Percentiles rank a stretch among this genome's conserved stretches.
Evolutionary conservation across 2,329 filamentous ascomycete genomes (phyloP).

Genomic region (Phyllosticta citrichinensis): DNA sequence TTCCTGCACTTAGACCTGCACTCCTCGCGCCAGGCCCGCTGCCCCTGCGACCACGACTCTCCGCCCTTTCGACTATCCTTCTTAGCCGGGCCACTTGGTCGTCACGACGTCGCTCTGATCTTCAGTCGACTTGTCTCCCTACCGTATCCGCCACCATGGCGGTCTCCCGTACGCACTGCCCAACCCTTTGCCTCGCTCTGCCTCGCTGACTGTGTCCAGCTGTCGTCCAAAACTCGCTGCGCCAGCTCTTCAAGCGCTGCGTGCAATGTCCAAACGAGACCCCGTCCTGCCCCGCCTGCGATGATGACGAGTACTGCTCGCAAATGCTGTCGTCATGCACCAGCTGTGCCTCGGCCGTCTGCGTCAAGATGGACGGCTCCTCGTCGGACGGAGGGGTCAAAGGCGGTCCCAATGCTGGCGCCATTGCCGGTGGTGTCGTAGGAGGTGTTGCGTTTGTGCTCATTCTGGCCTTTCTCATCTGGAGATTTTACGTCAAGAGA

Average conservation of each 20-base stretch:
- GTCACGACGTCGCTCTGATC: background rate
- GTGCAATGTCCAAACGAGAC: conserved; percentile 42
- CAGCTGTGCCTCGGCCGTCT: conserved; percentile 48
- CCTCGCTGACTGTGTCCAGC: conserved; percentile 16
- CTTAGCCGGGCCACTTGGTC: background rate
- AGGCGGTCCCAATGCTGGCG: conserved; percentile 58
- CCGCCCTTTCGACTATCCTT: background rate
- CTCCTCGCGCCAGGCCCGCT: background rate
- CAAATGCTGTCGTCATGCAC: conserved; percentile 51
- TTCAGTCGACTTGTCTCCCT: background rate
- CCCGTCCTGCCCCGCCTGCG: conserved; percentile 53
- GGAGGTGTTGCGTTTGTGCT: conserved; percentile 70
- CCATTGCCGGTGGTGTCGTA: conserved; percentile 84
- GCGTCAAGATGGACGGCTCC: conserved; percentile 34
- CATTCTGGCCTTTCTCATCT: conserved; percentile 69
- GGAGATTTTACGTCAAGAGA: conserved; percentile 80
- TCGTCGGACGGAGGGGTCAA: conserved; percentile 22
- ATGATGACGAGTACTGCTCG: conserved; percentile 46
- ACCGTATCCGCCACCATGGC: background rate
- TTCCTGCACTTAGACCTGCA: background rate
- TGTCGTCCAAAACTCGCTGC: conserved; percentile 25
- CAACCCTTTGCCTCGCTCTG: background rate
- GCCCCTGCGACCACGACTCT: background rate
- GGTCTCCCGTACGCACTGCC: background rate
- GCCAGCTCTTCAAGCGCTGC: conserved; percentile 48